Base-by-base conservation (phyloP, 192 early-diverging fungal species). In the Podila verticillata region DNA sequence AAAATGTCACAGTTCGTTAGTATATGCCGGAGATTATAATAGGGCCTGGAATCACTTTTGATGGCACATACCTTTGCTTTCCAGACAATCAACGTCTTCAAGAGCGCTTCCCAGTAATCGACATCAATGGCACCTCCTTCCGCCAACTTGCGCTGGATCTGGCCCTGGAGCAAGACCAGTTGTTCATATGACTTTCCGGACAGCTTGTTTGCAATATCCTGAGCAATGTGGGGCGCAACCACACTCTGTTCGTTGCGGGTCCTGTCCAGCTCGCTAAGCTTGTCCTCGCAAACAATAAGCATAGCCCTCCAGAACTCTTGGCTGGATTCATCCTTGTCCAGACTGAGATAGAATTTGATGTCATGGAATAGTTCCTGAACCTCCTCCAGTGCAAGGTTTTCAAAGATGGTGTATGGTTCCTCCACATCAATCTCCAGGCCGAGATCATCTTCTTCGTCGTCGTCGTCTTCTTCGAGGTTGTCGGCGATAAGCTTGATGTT, bases 31-130 rank as follows among this genome's bases (percentile, higher is more conserved):
- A 5, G 5, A 12, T 3, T 44, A 4, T 44, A 15, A 0, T 44
- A 4, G 39, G 2, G 39, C 13, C 39, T 15, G 13, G 15, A 44
- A 17, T 44, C 39, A 17, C 36, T 10, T 15, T 44, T 44, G 39
- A 44, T 44, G 39, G 4, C 13, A 35, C 54, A 67, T 72, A 74
- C 89, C 67, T 93, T 93, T 26, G 96, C 93, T 81, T 93, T 95
- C 87, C 92, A 94, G 0, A 96, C 94, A 9, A 89, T 86, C 48
- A 96, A 69, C 48, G 89, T 89, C 35, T 89, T 88, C 63, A 96
- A 79, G 17, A 96, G 82, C 1, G 90, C 88, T 64, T 97, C 96
- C 97, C 97, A 99, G 74, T 97, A 99, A 44, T 99, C 97, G 3
- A 96, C 93, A 83, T 98, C 97, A 20, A 96, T 89, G 6, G 88